phyloP scores from a whole-genome alignment of 1,284 basidiomycete genomes.

The Papiliotrema terrestris region DNA sequence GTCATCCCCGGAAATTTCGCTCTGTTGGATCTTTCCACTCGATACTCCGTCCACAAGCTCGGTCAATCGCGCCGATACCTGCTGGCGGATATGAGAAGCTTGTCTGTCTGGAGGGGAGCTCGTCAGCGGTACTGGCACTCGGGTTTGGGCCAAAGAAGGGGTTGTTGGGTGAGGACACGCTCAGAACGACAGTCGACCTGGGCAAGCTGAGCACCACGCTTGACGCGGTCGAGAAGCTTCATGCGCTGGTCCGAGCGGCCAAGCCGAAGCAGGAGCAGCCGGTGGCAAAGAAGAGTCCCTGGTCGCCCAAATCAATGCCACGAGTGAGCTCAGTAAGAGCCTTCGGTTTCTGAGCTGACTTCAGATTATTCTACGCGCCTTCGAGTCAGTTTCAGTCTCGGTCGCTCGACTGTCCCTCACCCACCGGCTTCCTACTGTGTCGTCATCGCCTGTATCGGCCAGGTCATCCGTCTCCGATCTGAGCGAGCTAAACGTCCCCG shows the following conservation, averaged over 20 bases:
- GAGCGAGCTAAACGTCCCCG: constrained; percentile 5
- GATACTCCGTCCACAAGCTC: not conserved
- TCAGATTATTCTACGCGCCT: constrained; percentile 35
- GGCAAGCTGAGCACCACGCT: constrained; percentile 24
- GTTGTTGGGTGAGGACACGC: constrained; percentile 34
- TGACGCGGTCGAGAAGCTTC: constrained; percentile 25
- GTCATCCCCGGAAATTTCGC: not conserved
- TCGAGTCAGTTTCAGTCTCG: constrained; percentile 28
- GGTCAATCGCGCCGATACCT: constrained; percentile 1
- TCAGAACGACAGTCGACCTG: constrained; percentile 21
- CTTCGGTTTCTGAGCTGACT: not conserved
- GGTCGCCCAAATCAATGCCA: constrained; percentile 9
- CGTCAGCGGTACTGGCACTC: constrained; percentile 16
- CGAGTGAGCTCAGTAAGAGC: constrained; percentile 11
- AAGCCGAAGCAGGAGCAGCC: not conserved
- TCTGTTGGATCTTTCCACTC: constrained; percentile 6
- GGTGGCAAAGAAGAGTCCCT: not conserved
- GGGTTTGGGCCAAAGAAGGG: constrained; percentile 39
- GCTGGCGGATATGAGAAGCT: constrained; percentile 22
- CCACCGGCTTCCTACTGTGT: constrained; percentile 18
- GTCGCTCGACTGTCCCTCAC: constrained; percentile 20
- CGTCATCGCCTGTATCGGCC: constrained; percentile 13
- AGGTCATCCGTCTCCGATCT: constrained; percentile 13
- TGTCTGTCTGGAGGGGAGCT: constrained; percentile 18
- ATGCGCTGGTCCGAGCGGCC: constrained; percentile 12